Base-by-base conservation (phyloP, 495 filamentous ascomycete species). In the Penicillium turbatum region DNA sequence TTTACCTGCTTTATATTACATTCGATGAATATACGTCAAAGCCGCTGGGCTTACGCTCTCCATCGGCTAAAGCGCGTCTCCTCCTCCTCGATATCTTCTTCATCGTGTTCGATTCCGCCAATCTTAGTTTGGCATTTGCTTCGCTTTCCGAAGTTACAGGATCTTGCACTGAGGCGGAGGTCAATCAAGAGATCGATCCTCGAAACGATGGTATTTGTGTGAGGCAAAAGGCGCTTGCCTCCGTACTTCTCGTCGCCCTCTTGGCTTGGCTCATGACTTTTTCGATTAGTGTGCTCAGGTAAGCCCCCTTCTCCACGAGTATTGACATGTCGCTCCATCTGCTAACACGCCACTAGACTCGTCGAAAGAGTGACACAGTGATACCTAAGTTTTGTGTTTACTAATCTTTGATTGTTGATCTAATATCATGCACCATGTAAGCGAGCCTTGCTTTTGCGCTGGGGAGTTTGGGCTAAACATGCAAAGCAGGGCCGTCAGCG, bases 11-110 rank as follows among this genome's bases (percentile, higher is more conserved):
- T 45, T 97, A 96, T 68, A 92, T 98, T 68, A 95, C 90, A 2
- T 96, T 86, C 70, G 93, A 98, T 66, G 93, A 98, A 70, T 97
- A 96, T 69, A 92, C 89, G 4, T 85, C 89, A 15, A 95, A 96
- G 63, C 93, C 93, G 4, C 74, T 98, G 30, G 93, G 93, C 5
- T 74, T 98, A 51, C 86, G 93, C 26, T 83, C 83, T 6, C 82
- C 89, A 2, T 84, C 82, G 32, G 85, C 90, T 17, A 97, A 97
- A 64, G 86, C 95, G 59, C 81, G 87, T 17, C 80, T 98, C 30
- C 81, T 96, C 46, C 82, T 98, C 51, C 79, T 96, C 54, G 93
- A 98, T 71, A 78, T 97, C 3, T 81, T 96, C 65, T 98, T 98
- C 67, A 95, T 98, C 57, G 89, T 97, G 26, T 95, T 98, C 68